These are phyloP conservation scores for Penicillium manginii DNA, from an alignment of 495 filamentous ascomycete genomes.

Conservation along the genomic window DNA sequence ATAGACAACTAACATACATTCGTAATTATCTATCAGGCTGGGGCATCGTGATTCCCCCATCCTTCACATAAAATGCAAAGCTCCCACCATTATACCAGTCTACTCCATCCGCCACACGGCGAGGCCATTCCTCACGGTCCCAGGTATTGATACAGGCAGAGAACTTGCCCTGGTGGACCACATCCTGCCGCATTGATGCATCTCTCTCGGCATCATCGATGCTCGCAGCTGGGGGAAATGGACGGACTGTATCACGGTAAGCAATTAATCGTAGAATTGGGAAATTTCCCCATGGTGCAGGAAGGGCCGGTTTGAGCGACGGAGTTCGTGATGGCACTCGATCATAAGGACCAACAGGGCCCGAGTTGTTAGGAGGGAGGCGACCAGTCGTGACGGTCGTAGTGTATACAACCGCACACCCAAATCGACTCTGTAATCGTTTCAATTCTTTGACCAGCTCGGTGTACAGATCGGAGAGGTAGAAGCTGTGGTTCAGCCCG, in stretches of 20 bases:
- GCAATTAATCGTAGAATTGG: constrained; percentile 52
- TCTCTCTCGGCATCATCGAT: constrained; percentile 59
- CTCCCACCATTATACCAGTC: constrained; percentile 33
- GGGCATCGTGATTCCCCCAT: constrained; percentile 25
- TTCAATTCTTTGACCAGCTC: constrained; percentile 40
- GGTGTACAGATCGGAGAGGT: constrained; percentile 39
- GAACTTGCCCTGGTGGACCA: constrained; percentile 45
- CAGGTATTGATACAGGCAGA: constrained; percentile 50
- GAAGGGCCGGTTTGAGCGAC: constrained; percentile 46
- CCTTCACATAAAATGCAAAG: constrained; percentile 35
- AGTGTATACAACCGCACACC: constrained; percentile 47
- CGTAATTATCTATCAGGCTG: too few relatives aligned
- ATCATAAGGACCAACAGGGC: constrained; percentile 42
- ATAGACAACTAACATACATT: background rate
- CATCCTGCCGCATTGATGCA: constrained; percentile 46
- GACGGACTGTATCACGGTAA: constrained; percentile 45
- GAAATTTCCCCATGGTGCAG: constrained; percentile 51
- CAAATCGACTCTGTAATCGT: constrained; percentile 39
- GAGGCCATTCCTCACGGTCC: constrained; percentile 49
- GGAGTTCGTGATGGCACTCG: constrained; percentile 36
- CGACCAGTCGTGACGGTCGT: constrained; percentile 34
- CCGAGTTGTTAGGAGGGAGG: constrained; percentile 33
- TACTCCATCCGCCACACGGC: constrained; percentile 36
- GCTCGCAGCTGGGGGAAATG: constrained; percentile 58
- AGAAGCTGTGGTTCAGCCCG: constrained; percentile 32